Evolutionary conservation across 257 asterid species (phyloP).

Genomic region (Solanum peruvianum): DNA sequence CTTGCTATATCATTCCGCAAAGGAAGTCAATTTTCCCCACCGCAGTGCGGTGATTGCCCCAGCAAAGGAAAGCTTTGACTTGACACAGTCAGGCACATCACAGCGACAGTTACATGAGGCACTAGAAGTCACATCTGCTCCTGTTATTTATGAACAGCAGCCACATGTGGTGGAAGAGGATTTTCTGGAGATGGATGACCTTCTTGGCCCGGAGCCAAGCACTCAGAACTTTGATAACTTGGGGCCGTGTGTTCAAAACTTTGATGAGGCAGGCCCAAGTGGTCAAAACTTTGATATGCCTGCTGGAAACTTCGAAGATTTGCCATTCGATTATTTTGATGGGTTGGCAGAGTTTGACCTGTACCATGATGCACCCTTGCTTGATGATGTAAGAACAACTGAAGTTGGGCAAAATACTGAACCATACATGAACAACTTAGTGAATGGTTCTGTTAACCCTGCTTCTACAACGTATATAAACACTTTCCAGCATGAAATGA

Average conservation of each 20-base stretch:
- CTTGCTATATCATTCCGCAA: conserved; percentile 17
- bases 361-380: conserved; percentile 33
- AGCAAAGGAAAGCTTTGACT: conserved; percentile 28
- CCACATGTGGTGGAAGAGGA: conserved; percentile 27
- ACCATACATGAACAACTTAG: conserved; percentile 11
- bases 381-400: conserved; percentile 22
- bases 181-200: conserved; percentile 78
- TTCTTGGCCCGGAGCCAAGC: conserved; percentile 30
- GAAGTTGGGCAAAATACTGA: conserved; percentile 25
- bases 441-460: conserved; percentile 6
- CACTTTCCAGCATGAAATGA: conserved; percentile 7
- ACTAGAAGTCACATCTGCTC: conserved; percentile 47
- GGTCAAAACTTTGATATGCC: conserved; percentile 10
- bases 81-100: conserved; percentile 28
- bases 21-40: conserved; percentile 16
- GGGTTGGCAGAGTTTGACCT: conserved; percentile 48
- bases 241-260: background rate
- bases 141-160: conserved; percentile 2
- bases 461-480: background rate
- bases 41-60: conserved; percentile 1
- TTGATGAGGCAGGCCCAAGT: background rate
- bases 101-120: conserved; percentile 33
- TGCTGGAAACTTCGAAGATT: conserved; percentile 14
- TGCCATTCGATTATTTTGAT: conserved; percentile 31
- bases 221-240: conserved; percentile 1